Percentiles rank a stretch among this genome's conserved stretches.
These are phyloP conservation scores for Microascus cirrosus DNA, from an alignment of 2,329 filamentous ascomycete genomes.

Conservation along the genomic window DNA sequence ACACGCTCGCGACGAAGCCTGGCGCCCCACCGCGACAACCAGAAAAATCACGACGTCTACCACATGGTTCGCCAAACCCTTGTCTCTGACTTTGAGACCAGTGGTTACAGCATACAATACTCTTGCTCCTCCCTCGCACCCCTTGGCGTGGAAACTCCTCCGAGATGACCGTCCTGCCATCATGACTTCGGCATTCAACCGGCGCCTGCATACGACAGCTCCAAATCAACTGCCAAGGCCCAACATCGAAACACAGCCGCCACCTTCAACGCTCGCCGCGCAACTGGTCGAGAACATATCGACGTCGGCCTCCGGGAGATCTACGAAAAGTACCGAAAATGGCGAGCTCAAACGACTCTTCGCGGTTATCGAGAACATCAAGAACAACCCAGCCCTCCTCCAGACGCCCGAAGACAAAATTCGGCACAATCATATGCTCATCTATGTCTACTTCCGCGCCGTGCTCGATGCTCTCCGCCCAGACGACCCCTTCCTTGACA, in stretches of 20 bases:
- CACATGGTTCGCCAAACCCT: background rate
- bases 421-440: conserved; percentile 72
- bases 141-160: background rate
- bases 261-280: conserved; percentile 76
- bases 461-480: conserved; percentile 59
- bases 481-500: conserved; percentile 57
- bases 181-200: conserved; percentile 2
- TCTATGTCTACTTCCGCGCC: conserved; percentile 73
- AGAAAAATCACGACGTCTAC: background rate
- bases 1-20: background rate
- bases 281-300: conserved; percentile 77
- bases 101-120: background rate
- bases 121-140: background rate
- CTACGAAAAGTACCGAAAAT: conserved; percentile 47
- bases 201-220: background rate
- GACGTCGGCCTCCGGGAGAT: conserved; percentile 42
- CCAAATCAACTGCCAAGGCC: background rate
- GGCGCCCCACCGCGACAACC: background rate
- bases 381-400: conserved; percentile 39
- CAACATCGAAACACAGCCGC: conserved; percentile 19
- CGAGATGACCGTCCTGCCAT: background rate
- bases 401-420: conserved; percentile 54
- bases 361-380: conserved; percentile 41
- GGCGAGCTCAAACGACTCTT: conserved; percentile 66
- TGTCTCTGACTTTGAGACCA: background rate